Conservation (phyloP, 1,139 yeast species). For the Diutina siamensis region DNA sequence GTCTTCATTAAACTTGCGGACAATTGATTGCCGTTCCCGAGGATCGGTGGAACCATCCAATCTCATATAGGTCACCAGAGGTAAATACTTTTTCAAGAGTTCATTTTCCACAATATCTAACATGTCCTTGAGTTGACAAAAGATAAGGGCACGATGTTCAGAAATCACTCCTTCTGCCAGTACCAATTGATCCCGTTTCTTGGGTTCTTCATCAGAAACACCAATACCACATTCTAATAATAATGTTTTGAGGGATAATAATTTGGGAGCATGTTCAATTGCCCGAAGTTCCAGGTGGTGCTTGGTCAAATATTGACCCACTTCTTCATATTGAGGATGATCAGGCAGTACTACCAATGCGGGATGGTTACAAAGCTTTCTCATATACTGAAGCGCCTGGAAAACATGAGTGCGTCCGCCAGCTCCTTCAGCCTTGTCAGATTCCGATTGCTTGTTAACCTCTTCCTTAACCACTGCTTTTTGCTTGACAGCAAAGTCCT, state of each 20-base stretch:
- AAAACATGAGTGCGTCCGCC: slow-evolving; percentile 71
- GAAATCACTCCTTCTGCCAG: slow-evolving; percentile 68
- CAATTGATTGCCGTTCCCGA: slow-evolving; percentile 82
- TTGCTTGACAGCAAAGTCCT: slow-evolving; percentile 85
- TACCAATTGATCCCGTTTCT: slow-evolving; percentile 23
- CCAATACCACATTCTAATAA: slow-evolving; percentile 95
- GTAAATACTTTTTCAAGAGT: slow-evolving; percentile 70
- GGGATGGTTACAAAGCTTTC: slow-evolving; percentile 95
- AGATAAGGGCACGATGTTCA: slow-evolving; percentile 89
- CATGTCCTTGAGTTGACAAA: slow-evolving; percentile 97
- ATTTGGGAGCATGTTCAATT: slow-evolving; percentile 83
- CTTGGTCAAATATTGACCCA: slow-evolving; percentile 46
- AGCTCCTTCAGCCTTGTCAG: slow-evolving; percentile 3
- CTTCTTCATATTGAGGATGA: slow-evolving; percentile 75
- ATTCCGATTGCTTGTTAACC: slow-evolving; percentile 16
- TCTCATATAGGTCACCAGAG: slow-evolving; percentile 88
- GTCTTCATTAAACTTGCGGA: slow-evolving; percentile 85
- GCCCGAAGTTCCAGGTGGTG: slow-evolving; percentile 48
- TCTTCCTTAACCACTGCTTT: slow-evolving; percentile 61
- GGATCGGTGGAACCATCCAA: slow-evolving; percentile 94
- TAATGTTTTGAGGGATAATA: slow-evolving; percentile 70
- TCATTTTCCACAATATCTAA: slow-evolving; percentile 92
- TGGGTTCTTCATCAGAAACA: slow-evolving; percentile 34
- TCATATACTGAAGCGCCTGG: slow-evolving; percentile 96
- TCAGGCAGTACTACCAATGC: slow-evolving; percentile 76